Percentiles rank a stretch among this genome's conserved stretches.
Evolutionary conservation across 768 basidiomycete species (phyloP).

Genomic region (Tremella yokohamensis): DNA sequence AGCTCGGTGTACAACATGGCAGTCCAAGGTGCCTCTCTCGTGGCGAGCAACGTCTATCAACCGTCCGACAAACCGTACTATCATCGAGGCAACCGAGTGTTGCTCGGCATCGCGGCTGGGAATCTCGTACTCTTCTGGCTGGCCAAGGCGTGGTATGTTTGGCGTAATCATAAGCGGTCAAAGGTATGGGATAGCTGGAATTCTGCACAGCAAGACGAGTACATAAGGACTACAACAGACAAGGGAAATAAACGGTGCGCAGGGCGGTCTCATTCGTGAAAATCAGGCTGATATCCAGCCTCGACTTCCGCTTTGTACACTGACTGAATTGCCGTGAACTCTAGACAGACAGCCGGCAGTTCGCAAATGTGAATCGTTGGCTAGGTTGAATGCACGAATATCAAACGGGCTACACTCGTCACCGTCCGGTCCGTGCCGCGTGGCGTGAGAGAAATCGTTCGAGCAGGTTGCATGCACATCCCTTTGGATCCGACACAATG

Average conservation of each 20-base stretch:
- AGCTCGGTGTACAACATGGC: constrained; percentile 63
- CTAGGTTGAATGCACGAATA: no score
- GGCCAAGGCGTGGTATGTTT: constrained; percentile 60
- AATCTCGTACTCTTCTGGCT: constrained; percentile 59
- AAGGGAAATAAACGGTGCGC: constrained; percentile 43
- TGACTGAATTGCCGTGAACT: no score
- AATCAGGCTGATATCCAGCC: no score
- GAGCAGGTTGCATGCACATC: no score
- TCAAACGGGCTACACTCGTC: no score
- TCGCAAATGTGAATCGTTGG: no score
- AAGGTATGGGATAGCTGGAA: constrained; percentile 59
- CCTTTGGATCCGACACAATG: no score
- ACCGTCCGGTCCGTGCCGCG: no score
- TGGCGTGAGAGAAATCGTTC: no score
- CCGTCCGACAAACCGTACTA: constrained; percentile 53
- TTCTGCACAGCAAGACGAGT: constrained; percentile 58
- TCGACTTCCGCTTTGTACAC: no score
- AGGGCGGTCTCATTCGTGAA: neutral
- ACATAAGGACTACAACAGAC: constrained; percentile 63
- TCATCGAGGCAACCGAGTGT: constrained; percentile 60
- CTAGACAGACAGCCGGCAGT: no score
- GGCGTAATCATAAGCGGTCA: constrained; percentile 57
- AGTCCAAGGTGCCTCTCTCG: constrained; percentile 56
- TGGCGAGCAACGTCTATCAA: constrained; percentile 58
- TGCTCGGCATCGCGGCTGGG: constrained; percentile 59